Percentiles rank a stretch among this genome's conserved stretches.
These are phyloP conservation scores for Obba rivulosa DNA, from an alignment of 768 basidiomycete species.

Conservation along the genomic window DNA sequence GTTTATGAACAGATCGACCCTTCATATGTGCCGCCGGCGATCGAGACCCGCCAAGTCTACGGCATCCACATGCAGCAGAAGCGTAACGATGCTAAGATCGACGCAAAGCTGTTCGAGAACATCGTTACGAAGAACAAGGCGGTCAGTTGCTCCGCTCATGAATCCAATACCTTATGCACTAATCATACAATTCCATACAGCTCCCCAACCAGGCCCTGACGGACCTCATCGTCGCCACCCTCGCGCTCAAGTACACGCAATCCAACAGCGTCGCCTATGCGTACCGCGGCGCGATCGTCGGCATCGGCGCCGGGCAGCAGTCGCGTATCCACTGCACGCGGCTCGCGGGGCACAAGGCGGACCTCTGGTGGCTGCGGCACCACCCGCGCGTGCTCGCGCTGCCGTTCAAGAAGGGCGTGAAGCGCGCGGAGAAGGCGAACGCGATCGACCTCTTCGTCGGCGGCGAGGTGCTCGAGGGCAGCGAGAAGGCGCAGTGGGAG, in stretches of 20 bases:
- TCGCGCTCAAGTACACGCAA: constrained; percentile 97
- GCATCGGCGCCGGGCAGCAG: constrained; percentile 96
- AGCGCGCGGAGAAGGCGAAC: constrained; percentile 97
- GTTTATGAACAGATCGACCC: constrained; percentile 66
- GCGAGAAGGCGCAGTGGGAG: constrained; percentile 91
- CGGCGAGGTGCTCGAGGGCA: constrained; percentile 82
- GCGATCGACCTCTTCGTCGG: constrained; percentile 96
- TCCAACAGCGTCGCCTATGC: constrained; percentile 99
- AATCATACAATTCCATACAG: constrained; percentile 31
- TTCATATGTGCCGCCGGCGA: constrained; percentile 64
- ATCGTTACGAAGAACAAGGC: constrained; percentile 86
- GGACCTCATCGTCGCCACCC: constrained; percentile 95
- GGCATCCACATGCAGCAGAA: constrained; percentile 87
- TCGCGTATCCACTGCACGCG: constrained; percentile 99
- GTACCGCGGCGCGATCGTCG: constrained; percentile 85
- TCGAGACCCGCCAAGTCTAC: constrained; percentile 94
- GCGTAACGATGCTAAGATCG: constrained; percentile 87
- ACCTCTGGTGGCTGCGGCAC: constrained; percentile 98
- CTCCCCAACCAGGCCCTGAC: constrained; percentile 70
- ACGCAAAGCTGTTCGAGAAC: constrained; percentile 75
- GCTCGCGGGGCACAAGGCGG: constrained; percentile 95
- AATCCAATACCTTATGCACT: background rate
- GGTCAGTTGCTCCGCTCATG: constrained; percentile 35
- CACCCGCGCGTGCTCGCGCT: constrained; percentile 89
- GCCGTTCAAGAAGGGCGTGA: constrained; percentile 96